Evolutionary conservation across 1,284 basidiomycete species (phyloP), one percentile per base, ranked within the genome.

Genomic region (Sporisorium exsertum): DNA sequence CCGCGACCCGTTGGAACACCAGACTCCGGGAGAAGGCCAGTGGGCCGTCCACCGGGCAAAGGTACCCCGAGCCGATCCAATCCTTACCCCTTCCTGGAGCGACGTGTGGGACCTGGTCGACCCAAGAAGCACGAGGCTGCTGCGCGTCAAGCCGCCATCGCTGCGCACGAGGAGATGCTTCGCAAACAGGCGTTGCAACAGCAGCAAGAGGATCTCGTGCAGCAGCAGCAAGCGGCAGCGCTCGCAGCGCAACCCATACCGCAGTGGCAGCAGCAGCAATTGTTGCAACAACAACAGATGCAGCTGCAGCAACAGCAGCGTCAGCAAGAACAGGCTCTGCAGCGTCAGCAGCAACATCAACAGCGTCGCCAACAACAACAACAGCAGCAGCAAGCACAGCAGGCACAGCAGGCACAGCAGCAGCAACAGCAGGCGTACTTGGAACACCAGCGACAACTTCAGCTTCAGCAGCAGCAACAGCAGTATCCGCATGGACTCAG

Each of bases 71-170:
- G 50, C 40, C 51, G 69, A 13, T 72, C 69, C 52, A 72, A 72
- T 27, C 69, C 69, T 12, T 72, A 72, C 46, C 72, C 72, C 7
- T 66, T 70, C 35, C 32, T 65, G 45, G 72, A 75, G 29, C 66
- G 67, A 33, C 66, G 72, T 27, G 43, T 65, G 2, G 72, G 72
- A n/a, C 72, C 72, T 18, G 72, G 72, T 51, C 66, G 72, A 45
- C 72, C 72, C 24, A 69, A 69, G 49, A 75, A 75, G 54, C 66
- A 69, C 54, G 72, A 75, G 58, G 72, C 63, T 13, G 67, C 64
- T 0, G 70, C 70, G 7, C 66, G 72, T 47, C 58, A 75, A 69
- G 67, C 72, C 24, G 70, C 70, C 42, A 67, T 66, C 22, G 70
- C 64, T 4, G 70, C 70, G 4, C 64, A 67, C 53, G 64, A 66